Conservation (phyloP, 2,329 filamentous ascomycete species). For the Talaromyces verruculosus region DNA sequence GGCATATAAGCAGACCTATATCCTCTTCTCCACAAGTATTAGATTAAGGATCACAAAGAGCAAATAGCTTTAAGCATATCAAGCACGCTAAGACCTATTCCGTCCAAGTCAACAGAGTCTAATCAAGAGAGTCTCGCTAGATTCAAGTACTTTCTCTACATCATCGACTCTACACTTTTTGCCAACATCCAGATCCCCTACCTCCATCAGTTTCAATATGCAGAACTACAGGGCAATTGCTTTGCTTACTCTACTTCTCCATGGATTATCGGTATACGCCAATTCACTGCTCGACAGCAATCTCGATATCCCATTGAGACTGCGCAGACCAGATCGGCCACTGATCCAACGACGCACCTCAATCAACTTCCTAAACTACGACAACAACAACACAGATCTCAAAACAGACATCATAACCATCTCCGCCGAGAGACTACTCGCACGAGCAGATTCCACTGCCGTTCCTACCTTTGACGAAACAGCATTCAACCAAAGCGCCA, state of each 20-base stretch:
- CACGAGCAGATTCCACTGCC: background rate
- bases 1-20: slow-evolving; percentile 1
- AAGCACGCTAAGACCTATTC: background rate
- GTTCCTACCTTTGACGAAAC: slow-evolving; percentile 25
- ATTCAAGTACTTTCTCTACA: background rate
- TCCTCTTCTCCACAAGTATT: background rate
- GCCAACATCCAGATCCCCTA: background rate
- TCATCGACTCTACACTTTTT: background rate
- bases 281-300: background rate
- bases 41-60: slow-evolving; percentile 5
- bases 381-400: background rate
- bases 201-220: slow-evolving; percentile 1
- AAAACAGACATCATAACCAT: background rate
- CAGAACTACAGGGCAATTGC: background rate
- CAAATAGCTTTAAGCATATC: background rate
- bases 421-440: background rate
- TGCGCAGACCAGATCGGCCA: slow-evolving; percentile 3
- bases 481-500: slow-evolving; percentile 44
- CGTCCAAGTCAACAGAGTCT: background rate
- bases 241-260: slow-evolving; percentile 5
- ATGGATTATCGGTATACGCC: slow-evolving; percentile 15
- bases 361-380: background rate
- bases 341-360: background rate
- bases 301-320: slow-evolving; percentile 10
- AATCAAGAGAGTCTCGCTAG: background rate